Percentiles rank a stretch among this genome's conserved stretches.
These are phyloP conservation scores for Sphenostylis stenocarpa DNA, from an alignment of 306 rosid species.

Conservation along the genomic window DNA sequence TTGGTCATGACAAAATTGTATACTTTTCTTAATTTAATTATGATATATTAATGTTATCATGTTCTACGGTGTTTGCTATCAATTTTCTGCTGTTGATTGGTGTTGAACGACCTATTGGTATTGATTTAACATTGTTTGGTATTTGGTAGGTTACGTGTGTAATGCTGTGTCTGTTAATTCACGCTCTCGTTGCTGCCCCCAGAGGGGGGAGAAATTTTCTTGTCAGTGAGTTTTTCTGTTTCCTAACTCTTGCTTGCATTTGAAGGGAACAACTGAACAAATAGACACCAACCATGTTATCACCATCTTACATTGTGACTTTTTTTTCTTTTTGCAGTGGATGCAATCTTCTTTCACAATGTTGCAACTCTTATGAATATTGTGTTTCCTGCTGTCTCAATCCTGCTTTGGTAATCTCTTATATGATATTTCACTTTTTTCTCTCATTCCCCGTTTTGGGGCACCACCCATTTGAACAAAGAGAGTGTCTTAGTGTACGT, in stretches of 20 bases:
- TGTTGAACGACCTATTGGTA: not conserved
- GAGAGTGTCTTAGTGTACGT: not conserved
- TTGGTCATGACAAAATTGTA: constrained; percentile 10
- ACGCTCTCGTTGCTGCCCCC: constrained; percentile 74
- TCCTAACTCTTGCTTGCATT: constrained; percentile 5
- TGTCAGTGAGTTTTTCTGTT: constrained; percentile 81
- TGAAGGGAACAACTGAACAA: not conserved
- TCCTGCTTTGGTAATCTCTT: constrained; percentile 66
- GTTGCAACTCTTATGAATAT: constrained; percentile 88
- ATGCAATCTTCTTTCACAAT: constrained; percentile 75
- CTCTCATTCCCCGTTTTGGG: not conserved
- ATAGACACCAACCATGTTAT: not conserved
- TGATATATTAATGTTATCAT: not conserved
- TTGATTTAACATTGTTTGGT: not conserved
- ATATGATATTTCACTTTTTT: not conserved
- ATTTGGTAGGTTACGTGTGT: constrained; percentile 70
- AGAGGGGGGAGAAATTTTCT: constrained; percentile 71
- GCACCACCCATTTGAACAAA: not conserved
- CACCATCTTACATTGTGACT: not conserved
- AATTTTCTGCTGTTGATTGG: not conserved
- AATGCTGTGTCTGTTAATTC: constrained; percentile 58
- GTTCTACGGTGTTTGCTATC: not conserved
- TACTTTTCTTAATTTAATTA: not conserved
- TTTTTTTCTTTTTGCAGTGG: constrained; percentile 56
- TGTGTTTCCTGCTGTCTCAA: constrained; percentile 95